Conservation (phyloP, 75 land plant genomes). For the Picea glauca region DNA sequence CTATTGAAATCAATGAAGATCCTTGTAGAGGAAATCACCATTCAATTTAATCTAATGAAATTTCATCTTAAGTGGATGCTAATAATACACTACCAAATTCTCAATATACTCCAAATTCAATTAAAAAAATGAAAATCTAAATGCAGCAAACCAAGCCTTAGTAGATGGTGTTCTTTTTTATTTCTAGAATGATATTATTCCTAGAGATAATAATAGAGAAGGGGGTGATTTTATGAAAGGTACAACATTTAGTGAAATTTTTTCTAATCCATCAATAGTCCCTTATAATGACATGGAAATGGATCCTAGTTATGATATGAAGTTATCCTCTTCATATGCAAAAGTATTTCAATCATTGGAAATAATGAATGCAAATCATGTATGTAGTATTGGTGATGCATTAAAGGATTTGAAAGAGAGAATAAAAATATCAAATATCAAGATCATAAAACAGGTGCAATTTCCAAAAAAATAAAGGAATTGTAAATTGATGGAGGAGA, state of each 20-base stretch:
- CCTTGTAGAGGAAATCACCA: constrained; percentile 15
- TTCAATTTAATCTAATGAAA: constrained; percentile 5
- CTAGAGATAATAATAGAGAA: neutral
- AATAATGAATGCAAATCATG: constrained; percentile 68
- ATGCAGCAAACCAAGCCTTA: too few species aligned
- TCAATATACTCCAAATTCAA: neutral
- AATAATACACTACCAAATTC: neutral
- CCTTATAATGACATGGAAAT: constrained; percentile 20
- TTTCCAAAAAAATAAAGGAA: constrained; percentile 18
- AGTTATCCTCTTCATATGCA: constrained; percentile 10
- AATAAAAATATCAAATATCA: constrained; percentile 36
- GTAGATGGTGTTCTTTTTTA: neutral
- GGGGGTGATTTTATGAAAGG: constrained; percentile 23
- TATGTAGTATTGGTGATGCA: constrained; percentile 77
- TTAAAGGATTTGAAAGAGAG: constrained; percentile 90
- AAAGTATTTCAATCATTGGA: constrained; percentile 15
- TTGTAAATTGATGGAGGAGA: constrained; percentile 42
- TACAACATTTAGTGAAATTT: constrained; percentile 8
- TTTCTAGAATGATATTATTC: neutral
- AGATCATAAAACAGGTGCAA: constrained; percentile 30
- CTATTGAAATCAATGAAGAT: neutral
- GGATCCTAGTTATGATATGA: constrained; percentile 20
- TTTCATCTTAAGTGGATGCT: neutral
- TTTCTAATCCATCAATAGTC: constrained; percentile 15
- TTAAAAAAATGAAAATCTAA: neutral